These are phyloP conservation scores for Clathrus columnatus DNA, from an alignment of 768 basidiomycete genomes.

Conservation along the genomic window DNA sequence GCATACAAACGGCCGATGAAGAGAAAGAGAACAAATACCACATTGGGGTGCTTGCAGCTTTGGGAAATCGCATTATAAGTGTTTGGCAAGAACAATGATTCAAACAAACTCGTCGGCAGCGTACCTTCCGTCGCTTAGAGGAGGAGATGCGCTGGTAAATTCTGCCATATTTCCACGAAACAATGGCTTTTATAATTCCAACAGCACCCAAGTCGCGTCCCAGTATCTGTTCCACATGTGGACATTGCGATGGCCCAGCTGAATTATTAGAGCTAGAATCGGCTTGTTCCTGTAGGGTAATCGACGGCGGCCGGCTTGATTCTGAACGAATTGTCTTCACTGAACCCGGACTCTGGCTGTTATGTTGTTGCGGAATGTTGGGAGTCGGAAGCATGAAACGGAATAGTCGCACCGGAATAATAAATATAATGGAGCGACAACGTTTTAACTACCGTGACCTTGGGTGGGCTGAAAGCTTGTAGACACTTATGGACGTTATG, in stretches of 20 bases:
- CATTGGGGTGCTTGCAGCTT: constrained; percentile 57
- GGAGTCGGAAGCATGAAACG: constrained; percentile 7
- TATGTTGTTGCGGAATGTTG: not conserved
- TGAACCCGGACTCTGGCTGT: constrained; percentile 4
- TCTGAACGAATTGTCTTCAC: not conserved
- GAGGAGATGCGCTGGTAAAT: constrained; percentile 38
- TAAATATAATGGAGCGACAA: not conserved
- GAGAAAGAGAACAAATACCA: constrained; percentile 43
- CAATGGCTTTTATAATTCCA: constrained; percentile 43
- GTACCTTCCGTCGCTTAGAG: constrained; percentile 59
- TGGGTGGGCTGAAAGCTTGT: no score
- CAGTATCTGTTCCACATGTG: not conserved
- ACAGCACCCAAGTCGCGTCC: constrained; percentile 21
- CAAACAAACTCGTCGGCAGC: constrained; percentile 12
- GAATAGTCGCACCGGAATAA: not conserved
- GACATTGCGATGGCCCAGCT: not conserved
- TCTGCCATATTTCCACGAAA: constrained; percentile 46
- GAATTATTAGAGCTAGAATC: not conserved
- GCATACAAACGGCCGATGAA: constrained; percentile 64
- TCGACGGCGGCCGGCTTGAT: not conserved
- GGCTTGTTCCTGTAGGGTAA: not conserved
- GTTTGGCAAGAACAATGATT: not conserved
- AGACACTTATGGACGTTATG: not conserved
- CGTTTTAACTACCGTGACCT: no score
- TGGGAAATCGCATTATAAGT: not conserved